Percentiles rank a stretch among this genome's conserved stretches.
Conservation (phyloP, 176 grass and related monocot genomes). For the Raddia guianensis region DNA sequence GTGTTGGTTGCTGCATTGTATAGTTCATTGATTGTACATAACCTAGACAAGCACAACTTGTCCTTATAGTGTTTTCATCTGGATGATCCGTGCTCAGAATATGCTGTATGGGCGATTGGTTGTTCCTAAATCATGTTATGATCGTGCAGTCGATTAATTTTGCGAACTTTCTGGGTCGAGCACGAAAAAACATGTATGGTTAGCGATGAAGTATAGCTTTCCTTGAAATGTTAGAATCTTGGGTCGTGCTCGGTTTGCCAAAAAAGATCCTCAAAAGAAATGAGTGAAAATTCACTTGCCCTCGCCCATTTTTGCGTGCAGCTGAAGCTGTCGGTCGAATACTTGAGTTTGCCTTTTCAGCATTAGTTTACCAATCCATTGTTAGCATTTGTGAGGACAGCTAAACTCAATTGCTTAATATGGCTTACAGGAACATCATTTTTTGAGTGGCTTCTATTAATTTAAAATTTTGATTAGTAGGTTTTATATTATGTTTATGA, state of each 20-base stretch:
- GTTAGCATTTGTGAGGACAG: background rate
- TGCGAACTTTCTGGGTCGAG: background rate
- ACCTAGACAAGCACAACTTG: background rate
- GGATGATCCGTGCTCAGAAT: background rate
- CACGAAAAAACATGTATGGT: too few relatives aligned
- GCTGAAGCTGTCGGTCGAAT: background rate
- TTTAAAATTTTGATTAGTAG: background rate
- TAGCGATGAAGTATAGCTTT: too few relatives aligned
- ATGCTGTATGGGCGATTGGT: background rate
- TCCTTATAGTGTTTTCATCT: background rate
- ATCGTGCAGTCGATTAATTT: conserved; percentile 8
- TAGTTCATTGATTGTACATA: background rate
- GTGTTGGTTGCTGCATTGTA: background rate
- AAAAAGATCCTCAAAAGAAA: background rate
- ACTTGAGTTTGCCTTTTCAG: background rate
- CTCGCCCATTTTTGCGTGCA: background rate
- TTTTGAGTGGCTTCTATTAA: background rate
- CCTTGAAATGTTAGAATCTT: too few relatives aligned
- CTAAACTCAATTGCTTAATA: background rate
- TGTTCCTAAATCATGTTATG: background rate
- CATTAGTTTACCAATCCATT: background rate
- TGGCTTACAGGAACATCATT: background rate
- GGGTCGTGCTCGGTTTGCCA: background rate
- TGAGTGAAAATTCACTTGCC: background rate
- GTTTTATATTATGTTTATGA: background rate